phyloP scores from a whole-genome alignment of 345 rosid species.

The Clausena lansium region DNA sequence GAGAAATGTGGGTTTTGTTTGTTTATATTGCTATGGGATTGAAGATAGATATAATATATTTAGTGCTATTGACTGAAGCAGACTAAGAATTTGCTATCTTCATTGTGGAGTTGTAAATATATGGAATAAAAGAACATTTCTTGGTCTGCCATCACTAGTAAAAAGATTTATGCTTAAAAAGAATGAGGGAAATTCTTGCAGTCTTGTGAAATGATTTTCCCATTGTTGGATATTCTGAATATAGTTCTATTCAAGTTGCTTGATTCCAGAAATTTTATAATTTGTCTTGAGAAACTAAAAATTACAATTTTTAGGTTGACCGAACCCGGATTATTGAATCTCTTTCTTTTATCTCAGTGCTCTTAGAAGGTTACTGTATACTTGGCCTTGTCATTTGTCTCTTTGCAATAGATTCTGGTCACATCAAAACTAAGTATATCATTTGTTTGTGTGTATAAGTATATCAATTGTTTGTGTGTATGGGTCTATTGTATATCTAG shows the following conservation, averaged over 20 bases:
- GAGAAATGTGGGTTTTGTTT: neutral
- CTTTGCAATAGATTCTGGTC: neutral
- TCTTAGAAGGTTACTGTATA: neutral
- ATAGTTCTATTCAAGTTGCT: neutral
- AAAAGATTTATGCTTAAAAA: neutral
- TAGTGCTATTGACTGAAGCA: slow-evolving; percentile 4
- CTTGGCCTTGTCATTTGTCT: neutral
- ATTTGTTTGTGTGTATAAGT: neutral
- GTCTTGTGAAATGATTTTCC: neutral
- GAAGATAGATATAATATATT: neutral
- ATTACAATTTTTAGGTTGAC: neutral
- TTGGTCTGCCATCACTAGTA: neutral
- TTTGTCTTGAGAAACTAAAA: neutral
- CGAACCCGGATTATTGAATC: neutral
- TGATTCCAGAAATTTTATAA: slow-evolving; percentile 1
- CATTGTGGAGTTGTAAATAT: neutral
- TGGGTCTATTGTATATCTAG: neutral
- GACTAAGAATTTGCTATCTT: neutral
- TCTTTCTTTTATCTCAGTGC: neutral
- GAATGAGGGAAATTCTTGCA: neutral
- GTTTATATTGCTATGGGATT: neutral
- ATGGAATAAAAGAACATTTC: neutral
- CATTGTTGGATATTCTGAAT: neutral
- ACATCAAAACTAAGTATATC: neutral
- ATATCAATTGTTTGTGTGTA: neutral